phyloP scores from a whole-genome alignment of 2,329 filamentous ascomycete genomes.

The Pseudogymnoascus sp. region DNA sequence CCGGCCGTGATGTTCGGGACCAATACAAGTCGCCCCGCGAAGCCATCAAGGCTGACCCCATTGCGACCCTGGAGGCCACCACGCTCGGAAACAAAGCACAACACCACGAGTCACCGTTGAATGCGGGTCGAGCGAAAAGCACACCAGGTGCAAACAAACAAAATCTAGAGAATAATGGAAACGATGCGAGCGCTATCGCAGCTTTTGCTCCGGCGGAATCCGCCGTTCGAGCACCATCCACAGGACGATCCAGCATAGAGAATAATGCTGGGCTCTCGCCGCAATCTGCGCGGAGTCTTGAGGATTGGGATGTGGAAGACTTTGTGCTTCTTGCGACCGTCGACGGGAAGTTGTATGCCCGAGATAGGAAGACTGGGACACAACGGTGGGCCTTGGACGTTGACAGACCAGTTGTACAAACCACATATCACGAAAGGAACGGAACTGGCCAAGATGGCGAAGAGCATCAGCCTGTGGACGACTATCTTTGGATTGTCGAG shows the following conservation, averaged over 20 bases:
- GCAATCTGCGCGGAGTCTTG: slow-evolving; percentile 85
- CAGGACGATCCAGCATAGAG: slow-evolving; percentile 52
- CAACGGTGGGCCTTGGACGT: slow-evolving; percentile 79
- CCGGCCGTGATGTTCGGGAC: slow-evolving; percentile 14
- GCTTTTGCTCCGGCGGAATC: slow-evolving; percentile 93
- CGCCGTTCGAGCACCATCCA: slow-evolving; percentile 91
- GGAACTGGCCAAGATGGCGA: slow-evolving; percentile 46
- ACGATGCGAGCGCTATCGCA: slow-evolving; percentile 90
- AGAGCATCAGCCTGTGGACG: slow-evolving; percentile 54
- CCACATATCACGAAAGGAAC: slow-evolving; percentile 68
- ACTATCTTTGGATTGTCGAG: slow-evolving; percentile 93
- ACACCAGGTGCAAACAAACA: slow-evolving; percentile 22
- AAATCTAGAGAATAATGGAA: slow-evolving; percentile 29
- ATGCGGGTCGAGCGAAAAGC: slow-evolving; percentile 23
- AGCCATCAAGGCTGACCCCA: slow-evolving; percentile 19
- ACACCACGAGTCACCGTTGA: slow-evolving; percentile 26
- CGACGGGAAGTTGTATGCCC: slow-evolving; percentile 91
- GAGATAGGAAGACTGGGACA: slow-evolving; percentile 76
- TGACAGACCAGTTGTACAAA: slow-evolving; percentile 84
- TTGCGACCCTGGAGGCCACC: slow-evolving; percentile 22
- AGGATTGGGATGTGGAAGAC: slow-evolving; percentile 99
- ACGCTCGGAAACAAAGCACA: slow-evolving; percentile 22
- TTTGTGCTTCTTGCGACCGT: slow-evolving; percentile 99
- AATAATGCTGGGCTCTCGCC: slow-evolving; percentile 58
- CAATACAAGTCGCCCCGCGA: slow-evolving; percentile 26